phyloP scores from a whole-genome alignment of 345 rosid species.

The Geranium brycei region DNA sequence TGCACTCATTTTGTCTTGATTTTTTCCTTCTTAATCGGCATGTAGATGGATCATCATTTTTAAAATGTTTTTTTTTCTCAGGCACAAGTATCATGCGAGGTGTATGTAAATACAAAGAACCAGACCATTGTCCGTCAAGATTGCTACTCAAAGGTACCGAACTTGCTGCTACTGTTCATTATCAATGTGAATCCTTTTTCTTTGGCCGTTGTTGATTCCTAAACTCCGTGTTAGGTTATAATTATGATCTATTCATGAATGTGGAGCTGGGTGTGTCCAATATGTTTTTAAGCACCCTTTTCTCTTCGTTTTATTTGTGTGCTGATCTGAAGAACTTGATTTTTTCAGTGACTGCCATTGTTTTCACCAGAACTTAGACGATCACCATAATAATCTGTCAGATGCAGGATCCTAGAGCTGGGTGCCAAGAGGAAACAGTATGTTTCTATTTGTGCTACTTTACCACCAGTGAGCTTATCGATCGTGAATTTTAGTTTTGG shows the following conservation, averaged over 20 bases:
- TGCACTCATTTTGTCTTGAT: background rate
- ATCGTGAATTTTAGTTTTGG: background rate
- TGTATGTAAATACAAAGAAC: conserved; percentile 43
- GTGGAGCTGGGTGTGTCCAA: too few species aligned
- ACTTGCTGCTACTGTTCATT: background rate
- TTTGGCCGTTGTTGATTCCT: background rate
- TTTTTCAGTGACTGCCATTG: background rate
- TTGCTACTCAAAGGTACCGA: conserved; percentile 52
- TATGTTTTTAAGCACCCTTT: too few species aligned
- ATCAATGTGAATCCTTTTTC: too few species aligned
- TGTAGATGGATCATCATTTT: background rate
- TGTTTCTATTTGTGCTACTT: background rate
- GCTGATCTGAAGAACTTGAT: background rate
- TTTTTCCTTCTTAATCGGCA: background rate
- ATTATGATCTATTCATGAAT: too few species aligned
- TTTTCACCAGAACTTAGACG: too few species aligned
- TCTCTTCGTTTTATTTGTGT: background rate
- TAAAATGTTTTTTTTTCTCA: conserved; percentile 15
- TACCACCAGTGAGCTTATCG: background rate
- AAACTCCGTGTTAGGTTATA: too few species aligned
- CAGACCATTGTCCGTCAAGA: conserved; percentile 53
- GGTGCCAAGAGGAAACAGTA: background rate
- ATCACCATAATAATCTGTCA: too few species aligned
- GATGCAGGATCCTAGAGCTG: background rate
- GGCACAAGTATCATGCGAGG: conserved; percentile 65